Percentiles rank a stretch among this genome's conserved stretches.
Conservation (phyloP, 768 basidiomycete species). For the Tricholoma saponaceum region DNA sequence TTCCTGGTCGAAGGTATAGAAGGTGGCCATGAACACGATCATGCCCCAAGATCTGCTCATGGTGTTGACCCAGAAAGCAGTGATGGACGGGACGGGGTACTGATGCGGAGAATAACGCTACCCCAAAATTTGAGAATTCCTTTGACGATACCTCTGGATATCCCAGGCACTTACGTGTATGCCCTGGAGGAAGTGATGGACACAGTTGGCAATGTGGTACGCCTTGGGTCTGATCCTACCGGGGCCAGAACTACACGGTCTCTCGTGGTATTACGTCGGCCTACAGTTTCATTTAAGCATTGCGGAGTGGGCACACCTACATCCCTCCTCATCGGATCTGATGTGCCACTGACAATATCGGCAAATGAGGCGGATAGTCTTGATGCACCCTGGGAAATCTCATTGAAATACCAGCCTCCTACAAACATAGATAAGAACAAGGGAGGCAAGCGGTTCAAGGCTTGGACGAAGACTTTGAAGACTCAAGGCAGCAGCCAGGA, state of each 20-base stretch:
- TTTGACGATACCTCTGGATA: constrained; percentile 56
- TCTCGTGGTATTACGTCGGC: constrained; percentile 67
- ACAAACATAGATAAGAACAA: constrained; percentile 29
- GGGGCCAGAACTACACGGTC: constrained; percentile 47
- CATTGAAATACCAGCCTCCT: constrained; percentile 57
- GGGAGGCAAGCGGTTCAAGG: constrained; percentile 39
- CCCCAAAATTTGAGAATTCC: constrained; percentile 67
- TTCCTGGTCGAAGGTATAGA: constrained; percentile 86
- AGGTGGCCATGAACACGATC: constrained; percentile 37
- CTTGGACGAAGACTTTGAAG: constrained; percentile 62
- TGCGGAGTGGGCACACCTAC: constrained; percentile 71
- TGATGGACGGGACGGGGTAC: constrained; percentile 2
- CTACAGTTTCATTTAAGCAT: constrained; percentile 65
- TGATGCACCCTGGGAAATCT: constrained; percentile 67
- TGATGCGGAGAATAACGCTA: constrained; percentile 12
- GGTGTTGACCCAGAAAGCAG: constrained; percentile 6
- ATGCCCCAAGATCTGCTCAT: constrained; percentile 1
- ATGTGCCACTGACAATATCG: constrained; percentile 51
- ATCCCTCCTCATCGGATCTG: constrained; percentile 67
- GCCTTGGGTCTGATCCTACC: constrained; percentile 31
- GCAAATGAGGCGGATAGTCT: constrained; percentile 52
- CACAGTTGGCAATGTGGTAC: constrained; percentile 72
- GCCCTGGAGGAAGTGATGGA: constrained; percentile 82
- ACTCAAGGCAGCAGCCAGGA: constrained; percentile 42
- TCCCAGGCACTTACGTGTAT: constrained; percentile 67